These are phyloP conservation scores for Circinella minor DNA, from an alignment of 371 early-diverging fungal species.

Conservation along the genomic window DNA sequence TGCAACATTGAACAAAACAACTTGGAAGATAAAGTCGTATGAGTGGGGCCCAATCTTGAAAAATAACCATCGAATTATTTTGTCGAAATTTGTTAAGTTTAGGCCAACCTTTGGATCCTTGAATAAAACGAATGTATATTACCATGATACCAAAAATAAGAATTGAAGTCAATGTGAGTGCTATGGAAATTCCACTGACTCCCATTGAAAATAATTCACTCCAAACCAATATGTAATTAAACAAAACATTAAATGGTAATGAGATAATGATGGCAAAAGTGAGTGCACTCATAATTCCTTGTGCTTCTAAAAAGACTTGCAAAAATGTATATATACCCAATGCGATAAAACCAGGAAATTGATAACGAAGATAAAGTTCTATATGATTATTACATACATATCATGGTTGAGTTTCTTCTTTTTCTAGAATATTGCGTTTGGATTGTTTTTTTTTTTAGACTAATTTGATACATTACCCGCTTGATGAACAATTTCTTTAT, in stretches of 20 bases:
- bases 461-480: background rate
- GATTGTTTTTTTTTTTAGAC: too few relatives aligned
- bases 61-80: background rate
- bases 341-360: constrained; percentile 1
- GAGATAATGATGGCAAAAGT: background rate
- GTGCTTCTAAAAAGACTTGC: background rate
- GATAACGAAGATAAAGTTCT: background rate
- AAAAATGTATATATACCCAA: background rate
- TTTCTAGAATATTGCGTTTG: too few relatives aligned
- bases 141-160: background rate
- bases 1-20: constrained; percentile 1
- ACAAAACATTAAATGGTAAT: background rate
- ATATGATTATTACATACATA: background rate
- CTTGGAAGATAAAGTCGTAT: background rate
- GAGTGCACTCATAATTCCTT: background rate
- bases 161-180: background rate
- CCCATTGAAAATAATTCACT: background rate
- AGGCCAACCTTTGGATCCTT: background rate
- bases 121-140: background rate
- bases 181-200: background rate
- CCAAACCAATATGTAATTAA: background rate
- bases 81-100: too few relatives aligned
- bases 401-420: too few relatives aligned
- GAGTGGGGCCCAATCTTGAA: background rate
- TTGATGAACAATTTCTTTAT: background rate